Base-by-base conservation (phyloP, 2,329 filamentous ascomycete genomes). In the Chrysoporthe austroafricana region DNA sequence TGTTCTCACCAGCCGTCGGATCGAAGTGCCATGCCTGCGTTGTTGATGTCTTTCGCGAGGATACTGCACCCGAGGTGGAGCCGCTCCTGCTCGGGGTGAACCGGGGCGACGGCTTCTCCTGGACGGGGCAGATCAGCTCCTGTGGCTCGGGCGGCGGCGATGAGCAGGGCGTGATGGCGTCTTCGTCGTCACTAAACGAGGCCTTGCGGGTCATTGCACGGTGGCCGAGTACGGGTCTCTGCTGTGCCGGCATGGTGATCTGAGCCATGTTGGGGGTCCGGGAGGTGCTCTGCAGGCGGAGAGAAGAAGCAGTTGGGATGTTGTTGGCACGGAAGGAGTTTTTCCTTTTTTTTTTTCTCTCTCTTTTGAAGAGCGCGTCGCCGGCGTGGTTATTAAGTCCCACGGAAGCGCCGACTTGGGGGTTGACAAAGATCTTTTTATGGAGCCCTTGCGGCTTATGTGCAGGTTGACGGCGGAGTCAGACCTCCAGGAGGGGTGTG, bases 1-100 rank as follows among this genome's bases (percentile, higher is more conserved):
- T 72, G 21, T 73, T 71, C 18, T 69, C 76, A 14, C 76, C 77
- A 44, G 75, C 74, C 62, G 69, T 48, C 36, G 67, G 69, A 43
- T 71, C 67, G 62, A 69, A 68, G 46, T 70, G 68, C 66, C 70
- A 67, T 21, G 58, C n/a, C 42, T 63, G 69, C 4, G 52, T 48
- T 39, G 56, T 68, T 32, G 67, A 67, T 13, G 52, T 57, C 48
- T 67, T 67, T 36, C 48, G 58, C 21, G 66, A 63, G 9, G 62
- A 46, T 3, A 42, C 21, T 16, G 66, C 54, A 36, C n/a, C 21
- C 13, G 66, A 60, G 16, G 52, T 59, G 32, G 65, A 67, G 56
- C 36, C 46, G 26, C 46, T 46, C 26, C 42, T 56, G 59, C 16
- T 50, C 43, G 43, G 26, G 8, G 43, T 59, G 42, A 34, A 26